Conservation (phyloP, 352 stramenopile species). For the Globisporangium nodosum region DNA sequence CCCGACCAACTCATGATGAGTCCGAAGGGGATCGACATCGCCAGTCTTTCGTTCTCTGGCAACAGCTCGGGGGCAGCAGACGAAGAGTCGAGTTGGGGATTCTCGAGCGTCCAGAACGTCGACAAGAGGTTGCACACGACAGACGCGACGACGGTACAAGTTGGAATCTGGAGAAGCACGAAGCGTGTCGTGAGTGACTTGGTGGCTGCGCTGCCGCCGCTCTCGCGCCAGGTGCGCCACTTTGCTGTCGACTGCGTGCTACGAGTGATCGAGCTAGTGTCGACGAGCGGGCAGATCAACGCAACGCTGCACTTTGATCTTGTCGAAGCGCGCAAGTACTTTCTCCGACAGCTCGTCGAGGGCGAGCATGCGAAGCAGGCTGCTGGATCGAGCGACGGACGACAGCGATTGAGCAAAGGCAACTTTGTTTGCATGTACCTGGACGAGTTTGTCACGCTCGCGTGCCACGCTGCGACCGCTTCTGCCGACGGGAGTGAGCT, state of each 20-base stretch:
- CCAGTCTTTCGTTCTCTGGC: slow-evolving; percentile 8
- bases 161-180: slow-evolving; percentile 68
- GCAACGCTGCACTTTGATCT: slow-evolving; percentile 68
- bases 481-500: slow-evolving; percentile 69
- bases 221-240: slow-evolving; percentile 69
- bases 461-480: slow-evolving; percentile 68
- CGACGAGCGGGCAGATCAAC: slow-evolving; percentile 14
- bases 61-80: not conserved
- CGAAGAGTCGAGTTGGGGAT: slow-evolving; percentile 6
- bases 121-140: slow-evolving; percentile 23
- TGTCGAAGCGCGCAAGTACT: slow-evolving; percentile 35
- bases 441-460: slow-evolving; percentile 83
- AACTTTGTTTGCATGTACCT: slow-evolving; percentile 87
- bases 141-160: slow-evolving; percentile 40
- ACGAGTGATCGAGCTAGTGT: slow-evolving; percentile 63
- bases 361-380: not conserved
- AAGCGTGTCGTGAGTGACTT: slow-evolving; percentile 61
- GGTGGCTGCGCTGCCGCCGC: slow-evolving; percentile 48
- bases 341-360: slow-evolving; percentile 26
- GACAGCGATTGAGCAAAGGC: slow-evolving; percentile 12
- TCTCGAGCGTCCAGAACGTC: slow-evolving; percentile 5
- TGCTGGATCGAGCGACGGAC: not conserved
- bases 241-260: slow-evolving; percentile 80
- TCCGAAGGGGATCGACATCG: slow-evolving; percentile 42
- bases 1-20: slow-evolving; percentile 64